Percentiles rank a stretch among this genome's conserved stretches.
Conservation (phyloP, 2,329 filamentous ascomycete species). For the Phaeomoniella chlamydospora region DNA sequence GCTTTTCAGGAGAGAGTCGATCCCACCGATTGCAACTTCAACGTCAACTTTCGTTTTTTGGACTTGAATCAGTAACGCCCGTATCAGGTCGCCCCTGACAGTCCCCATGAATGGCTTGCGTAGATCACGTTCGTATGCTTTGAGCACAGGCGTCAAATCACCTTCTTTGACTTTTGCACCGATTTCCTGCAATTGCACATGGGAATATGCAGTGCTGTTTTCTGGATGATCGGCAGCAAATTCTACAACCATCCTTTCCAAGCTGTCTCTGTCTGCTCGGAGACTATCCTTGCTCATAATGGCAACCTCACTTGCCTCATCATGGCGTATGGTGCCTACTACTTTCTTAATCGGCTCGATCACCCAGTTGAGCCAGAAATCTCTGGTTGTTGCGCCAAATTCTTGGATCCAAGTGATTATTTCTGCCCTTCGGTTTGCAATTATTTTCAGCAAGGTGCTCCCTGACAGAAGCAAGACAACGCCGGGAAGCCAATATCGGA, state of each 20-base stretch:
- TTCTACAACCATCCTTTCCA: conserved; percentile 96
- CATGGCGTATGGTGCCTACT: conserved; percentile 82
- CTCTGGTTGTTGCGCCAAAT: conserved; percentile 61
- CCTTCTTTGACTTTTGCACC: conserved; percentile 73
- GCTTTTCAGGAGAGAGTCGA: conserved; percentile 85
- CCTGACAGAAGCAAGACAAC: conserved; percentile 62
- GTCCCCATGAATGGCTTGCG: conserved; percentile 69
- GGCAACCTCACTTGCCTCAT: conserved; percentile 83
- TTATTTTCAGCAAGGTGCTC: conserved; percentile 68
- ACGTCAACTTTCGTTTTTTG: conserved; percentile 99
- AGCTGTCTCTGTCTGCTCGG: conserved; percentile 73
- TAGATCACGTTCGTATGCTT: conserved; percentile 81
- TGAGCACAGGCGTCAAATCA: conserved; percentile 81
- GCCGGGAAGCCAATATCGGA: conserved; percentile 81
- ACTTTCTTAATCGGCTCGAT: conserved; percentile 71
- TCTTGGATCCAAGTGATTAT: conserved; percentile 69
- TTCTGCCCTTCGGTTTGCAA: conserved; percentile 60
- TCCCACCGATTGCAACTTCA: conserved; percentile 88
- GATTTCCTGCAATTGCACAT: conserved; percentile 59
- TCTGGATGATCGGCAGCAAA: conserved; percentile 74
- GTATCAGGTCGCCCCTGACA: conserved; percentile 71
- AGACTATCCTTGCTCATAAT: conserved; percentile 92
- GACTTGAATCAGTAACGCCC: conserved; percentile 85
- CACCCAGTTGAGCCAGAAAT: conserved; percentile 97
- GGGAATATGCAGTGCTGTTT: conserved; percentile 40